Evolutionary conservation across 192 early-diverging fungal genomes (phyloP).

Genomic region (Coemansia umbellata): DNA sequence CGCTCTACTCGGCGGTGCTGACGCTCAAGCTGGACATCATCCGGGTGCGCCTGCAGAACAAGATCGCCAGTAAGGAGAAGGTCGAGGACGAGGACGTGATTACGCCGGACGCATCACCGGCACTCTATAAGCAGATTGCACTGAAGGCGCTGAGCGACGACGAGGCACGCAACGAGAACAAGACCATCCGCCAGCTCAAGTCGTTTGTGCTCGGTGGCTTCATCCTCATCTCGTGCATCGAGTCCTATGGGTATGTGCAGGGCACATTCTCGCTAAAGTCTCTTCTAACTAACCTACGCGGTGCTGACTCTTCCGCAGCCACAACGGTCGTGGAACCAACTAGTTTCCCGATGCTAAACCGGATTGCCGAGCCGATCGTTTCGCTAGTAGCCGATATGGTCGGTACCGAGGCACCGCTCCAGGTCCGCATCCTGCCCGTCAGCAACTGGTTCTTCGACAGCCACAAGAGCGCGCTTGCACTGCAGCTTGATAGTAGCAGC

Average conservation of each 20-base stretch:
- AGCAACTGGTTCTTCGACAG: conserved; percentile 20
- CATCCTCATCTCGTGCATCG: conserved; percentile 41
- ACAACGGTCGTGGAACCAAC: conserved; percentile 26
- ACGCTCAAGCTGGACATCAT: conserved; percentile 82
- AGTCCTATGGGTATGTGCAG: conserved; percentile 42
- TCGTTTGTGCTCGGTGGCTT: conserved; percentile 46
- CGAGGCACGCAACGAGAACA: conserved; percentile 49
- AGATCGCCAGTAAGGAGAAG: conserved; percentile 16
- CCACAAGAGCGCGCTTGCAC: background rate
- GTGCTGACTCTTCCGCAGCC: background rate
- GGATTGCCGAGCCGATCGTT: conserved; percentile 32
- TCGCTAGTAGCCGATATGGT: conserved; percentile 12
- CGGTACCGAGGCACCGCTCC: conserved; percentile 6
- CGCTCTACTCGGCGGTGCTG: conserved; percentile 80
- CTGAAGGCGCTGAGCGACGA: conserved; percentile 60
- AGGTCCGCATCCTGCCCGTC: conserved; percentile 35
- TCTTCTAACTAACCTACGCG: conserved; percentile 18
- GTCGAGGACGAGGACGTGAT: conserved; percentile 19
- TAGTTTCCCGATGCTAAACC: conserved; percentile 31
- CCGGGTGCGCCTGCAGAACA: conserved; percentile 43
- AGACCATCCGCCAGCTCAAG: conserved; percentile 47
- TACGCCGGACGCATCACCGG: conserved; percentile 37
- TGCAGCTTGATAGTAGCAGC: conserved; percentile 27
- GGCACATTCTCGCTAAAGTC: conserved; percentile 42
- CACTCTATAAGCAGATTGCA: conserved; percentile 56